These are phyloP conservation scores for Plasmopara muralis DNA, from an alignment of 352 stramenopile species.

Conservation along the genomic window DNA sequence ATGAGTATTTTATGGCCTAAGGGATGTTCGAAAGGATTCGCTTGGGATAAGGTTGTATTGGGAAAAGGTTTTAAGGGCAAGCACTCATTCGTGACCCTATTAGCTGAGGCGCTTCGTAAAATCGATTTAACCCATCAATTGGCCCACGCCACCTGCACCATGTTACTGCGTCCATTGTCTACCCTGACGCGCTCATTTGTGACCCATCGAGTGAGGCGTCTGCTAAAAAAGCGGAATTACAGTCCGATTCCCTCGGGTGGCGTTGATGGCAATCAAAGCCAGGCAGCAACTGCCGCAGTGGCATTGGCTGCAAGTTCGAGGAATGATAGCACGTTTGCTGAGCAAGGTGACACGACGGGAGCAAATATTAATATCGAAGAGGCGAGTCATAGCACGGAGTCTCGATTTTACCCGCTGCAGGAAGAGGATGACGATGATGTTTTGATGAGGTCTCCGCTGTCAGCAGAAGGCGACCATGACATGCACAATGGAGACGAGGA, in stretches of 20 bases:
- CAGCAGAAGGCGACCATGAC: slow-evolving; percentile 43
- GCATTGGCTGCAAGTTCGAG: slow-evolving; percentile 1
- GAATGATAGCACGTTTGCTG: not conserved
- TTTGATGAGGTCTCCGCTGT: slow-evolving; percentile 55
- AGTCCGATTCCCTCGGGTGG: slow-evolving; percentile 1
- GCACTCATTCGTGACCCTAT: slow-evolving; percentile 67
- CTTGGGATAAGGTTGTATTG: slow-evolving; percentile 75
- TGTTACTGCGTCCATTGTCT: slow-evolving; percentile 73
- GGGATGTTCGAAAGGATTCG: slow-evolving; percentile 64
- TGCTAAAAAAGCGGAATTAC: slow-evolving; percentile 55
- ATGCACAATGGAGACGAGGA: slow-evolving; percentile 45
- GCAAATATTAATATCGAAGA: slow-evolving; percentile 7
- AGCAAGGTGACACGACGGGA: not conserved
- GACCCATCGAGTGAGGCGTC: slow-evolving; percentile 54
- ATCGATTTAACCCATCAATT: slow-evolving; percentile 73
- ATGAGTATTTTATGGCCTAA: slow-evolving; percentile 86
- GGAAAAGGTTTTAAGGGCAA: slow-evolving; percentile 60
- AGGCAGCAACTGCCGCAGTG: not conserved
- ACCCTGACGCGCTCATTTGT: slow-evolving; percentile 79
- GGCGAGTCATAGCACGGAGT: slow-evolving; percentile 2
- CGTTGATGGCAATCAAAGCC: not conserved
- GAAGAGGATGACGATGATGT: slow-evolving; percentile 49
- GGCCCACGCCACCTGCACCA: slow-evolving; percentile 64
- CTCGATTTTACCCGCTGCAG: slow-evolving; percentile 18
- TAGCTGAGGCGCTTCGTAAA: slow-evolving; percentile 72